Percentiles rank a stretch among this genome's conserved stretches.
phyloP scores from a whole-genome alignment of 2,329 filamentous ascomycete species.

The Botrytis galanthina region DNA sequence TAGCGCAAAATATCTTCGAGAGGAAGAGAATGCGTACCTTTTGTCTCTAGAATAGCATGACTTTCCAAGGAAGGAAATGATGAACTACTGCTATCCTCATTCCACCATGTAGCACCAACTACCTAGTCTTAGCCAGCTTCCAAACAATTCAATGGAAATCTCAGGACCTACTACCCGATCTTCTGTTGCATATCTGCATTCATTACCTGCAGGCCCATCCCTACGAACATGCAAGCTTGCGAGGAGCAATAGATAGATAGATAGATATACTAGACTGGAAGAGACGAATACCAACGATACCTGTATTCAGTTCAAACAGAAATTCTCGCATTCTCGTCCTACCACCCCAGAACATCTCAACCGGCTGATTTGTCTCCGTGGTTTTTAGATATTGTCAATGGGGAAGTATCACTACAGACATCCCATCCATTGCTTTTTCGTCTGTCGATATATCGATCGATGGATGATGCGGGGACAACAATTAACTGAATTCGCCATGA shows the following conservation, averaged over 20 bases:
- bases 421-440: not conserved
- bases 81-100: not conserved
- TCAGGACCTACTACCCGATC: fast-evolving
- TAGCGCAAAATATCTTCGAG: not conserved
- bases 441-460: not conserved
- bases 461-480: not conserved
- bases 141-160: not conserved
- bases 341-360: not conserved
- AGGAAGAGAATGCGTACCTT: not conserved
- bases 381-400: not conserved
- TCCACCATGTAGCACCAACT: not conserved
- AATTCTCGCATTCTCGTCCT: not conserved
- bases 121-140: not conserved
- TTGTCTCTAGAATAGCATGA: not conserved
- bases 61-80: not conserved
- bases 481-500: not conserved
- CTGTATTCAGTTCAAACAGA: not conserved
- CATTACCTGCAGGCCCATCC: not conserved
- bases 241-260: not conserved
- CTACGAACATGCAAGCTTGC: not conserved
- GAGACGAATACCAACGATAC: not conserved
- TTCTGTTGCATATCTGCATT: not conserved
- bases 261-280: not conserved
- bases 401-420: not conserved
- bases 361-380: not conserved